Base-by-base conservation (phyloP, 2,329 filamentous ascomycete genomes). In the Myrmaecium sp. region DNA sequence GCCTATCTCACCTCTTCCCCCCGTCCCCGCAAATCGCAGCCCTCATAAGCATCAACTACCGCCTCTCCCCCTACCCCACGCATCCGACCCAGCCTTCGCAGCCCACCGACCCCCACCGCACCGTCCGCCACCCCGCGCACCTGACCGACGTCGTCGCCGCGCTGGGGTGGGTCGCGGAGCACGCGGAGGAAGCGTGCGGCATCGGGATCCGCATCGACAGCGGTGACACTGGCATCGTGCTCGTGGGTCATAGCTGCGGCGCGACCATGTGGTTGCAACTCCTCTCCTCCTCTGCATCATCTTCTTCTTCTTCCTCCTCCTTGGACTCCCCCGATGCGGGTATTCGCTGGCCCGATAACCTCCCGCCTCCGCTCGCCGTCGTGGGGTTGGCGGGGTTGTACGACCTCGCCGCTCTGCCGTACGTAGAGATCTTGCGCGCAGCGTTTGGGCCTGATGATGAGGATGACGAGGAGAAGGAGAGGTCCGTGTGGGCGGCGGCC, bases 331-430 rank as follows among this genome's bases (percentile, higher is more conserved):
- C 10, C 4, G 20, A 2, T 4, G 23, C 5, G 9, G 17, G n/a
- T 10, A n/a, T 10, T 19, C 12, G 10, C 16, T 5, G 10, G 28
- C 7, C 19, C 20, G 9, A 14, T 18, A 4, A 16, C 10, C 13
- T 36, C 33, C 9, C 13, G 6, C 37, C 37, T 5, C 69, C 69
- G 0, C 40, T 51, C 3, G 65, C 61, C 4, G 49, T 78, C n/a
- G 43, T 78, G 4, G 64, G 70, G 17, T 49, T 77, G 12, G 65
- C 66, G 29, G 75, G 76, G 1, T 67, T 82, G 13, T 80, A 79
- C 46, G 66, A 76, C 40, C 47, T 82, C 6, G 56, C 57, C 5
- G 59, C 58, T 0, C 47, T 80, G 12, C 54, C 62, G 18, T 82
- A 81, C 43, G 43, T 50, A 5, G 56, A 57, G 3, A 71, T 82